Conservation (phyloP, 108 stramenopile genomes). For the Pseudonitzschia multiseries region DNA sequence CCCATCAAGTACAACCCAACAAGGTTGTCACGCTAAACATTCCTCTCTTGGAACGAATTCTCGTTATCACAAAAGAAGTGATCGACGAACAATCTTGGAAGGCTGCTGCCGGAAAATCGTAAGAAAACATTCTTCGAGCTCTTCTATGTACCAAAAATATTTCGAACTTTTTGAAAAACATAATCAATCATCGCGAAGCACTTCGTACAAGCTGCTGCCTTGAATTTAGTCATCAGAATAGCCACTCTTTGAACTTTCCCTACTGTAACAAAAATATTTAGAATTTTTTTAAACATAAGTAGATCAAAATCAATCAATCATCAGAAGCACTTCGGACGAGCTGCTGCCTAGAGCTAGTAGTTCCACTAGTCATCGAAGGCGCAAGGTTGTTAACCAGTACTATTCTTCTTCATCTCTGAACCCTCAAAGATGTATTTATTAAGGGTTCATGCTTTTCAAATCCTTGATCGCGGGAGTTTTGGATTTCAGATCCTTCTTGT, state of each 20-base stretch:
- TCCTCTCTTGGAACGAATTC: slow-evolving; percentile 57
- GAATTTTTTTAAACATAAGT: background rate
- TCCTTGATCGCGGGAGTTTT: slow-evolving; percentile 37
- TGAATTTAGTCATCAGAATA: too few species aligned
- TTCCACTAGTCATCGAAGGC: background rate
- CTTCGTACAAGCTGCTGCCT: slow-evolving; percentile 3
- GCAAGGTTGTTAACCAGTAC: background rate
- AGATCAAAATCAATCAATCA: background rate
- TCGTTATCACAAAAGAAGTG: slow-evolving; percentile 52
- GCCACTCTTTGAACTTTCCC: background rate
- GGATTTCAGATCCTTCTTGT: slow-evolving; percentile 35
- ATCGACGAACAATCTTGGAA: slow-evolving; percentile 52
- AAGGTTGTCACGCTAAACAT: slow-evolving; percentile 51
- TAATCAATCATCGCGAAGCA: background rate
- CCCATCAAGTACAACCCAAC: slow-evolving; percentile 59
- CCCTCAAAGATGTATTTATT: slow-evolving; percentile 6
- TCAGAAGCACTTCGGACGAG: background rate
- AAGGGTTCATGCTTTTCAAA: slow-evolving; percentile 44
- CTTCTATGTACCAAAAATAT: slow-evolving; percentile 7
- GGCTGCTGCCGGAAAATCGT: slow-evolving; percentile 34
- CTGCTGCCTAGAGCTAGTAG: background rate
- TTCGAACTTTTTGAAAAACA: background rate
- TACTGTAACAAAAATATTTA: slow-evolving; percentile 4
- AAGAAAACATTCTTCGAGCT: background rate
- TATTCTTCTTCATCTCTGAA: background rate